These are phyloP conservation scores for Blastobotrys petasosporus DNA, from an alignment of 1,139 yeast species.

Conservation along the genomic window DNA sequence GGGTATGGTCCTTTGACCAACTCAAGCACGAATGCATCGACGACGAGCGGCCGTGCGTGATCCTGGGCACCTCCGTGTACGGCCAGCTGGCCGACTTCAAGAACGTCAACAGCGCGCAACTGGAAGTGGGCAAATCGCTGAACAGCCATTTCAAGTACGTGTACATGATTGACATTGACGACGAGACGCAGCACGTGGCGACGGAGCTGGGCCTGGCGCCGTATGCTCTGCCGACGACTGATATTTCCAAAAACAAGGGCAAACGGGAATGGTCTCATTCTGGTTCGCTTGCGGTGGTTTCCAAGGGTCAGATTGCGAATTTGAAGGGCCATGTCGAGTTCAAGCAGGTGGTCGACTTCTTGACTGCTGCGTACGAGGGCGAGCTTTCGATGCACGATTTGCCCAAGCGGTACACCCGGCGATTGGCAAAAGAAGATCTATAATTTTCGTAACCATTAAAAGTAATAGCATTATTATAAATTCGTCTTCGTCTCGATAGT, in stretches of 20 bases:
- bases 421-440: not conserved
- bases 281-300: conserved; percentile 7
- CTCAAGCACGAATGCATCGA: conserved; percentile 12
- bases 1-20: conserved; percentile 11
- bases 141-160: conserved; percentile 20
- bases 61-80: conserved; percentile 14
- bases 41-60: conserved; percentile 9
- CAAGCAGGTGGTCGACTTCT: conserved; percentile 4
- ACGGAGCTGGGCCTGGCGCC: conserved; percentile 22
- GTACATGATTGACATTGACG: conserved; percentile 16
- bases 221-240: conserved; percentile 8
- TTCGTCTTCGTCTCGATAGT: too few relatives aligned
- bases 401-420: conserved; percentile 5
- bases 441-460: not conserved
- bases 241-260: conserved; percentile 11
- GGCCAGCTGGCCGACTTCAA: conserved; percentile 11
- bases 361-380: conserved; percentile 1
- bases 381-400: not conserved
- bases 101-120: conserved; percentile 11
- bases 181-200: conserved; percentile 18
- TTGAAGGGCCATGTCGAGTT: conserved; percentile 4
- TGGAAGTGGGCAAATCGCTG: conserved; percentile 7
- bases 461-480: too few relatives aligned
- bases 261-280: conserved; percentile 9
- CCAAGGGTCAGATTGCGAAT: conserved; percentile 5